Evolutionary conservation across 2,329 filamentous ascomycete species (phyloP).

Genomic region (Bipolaris bicolor): DNA sequence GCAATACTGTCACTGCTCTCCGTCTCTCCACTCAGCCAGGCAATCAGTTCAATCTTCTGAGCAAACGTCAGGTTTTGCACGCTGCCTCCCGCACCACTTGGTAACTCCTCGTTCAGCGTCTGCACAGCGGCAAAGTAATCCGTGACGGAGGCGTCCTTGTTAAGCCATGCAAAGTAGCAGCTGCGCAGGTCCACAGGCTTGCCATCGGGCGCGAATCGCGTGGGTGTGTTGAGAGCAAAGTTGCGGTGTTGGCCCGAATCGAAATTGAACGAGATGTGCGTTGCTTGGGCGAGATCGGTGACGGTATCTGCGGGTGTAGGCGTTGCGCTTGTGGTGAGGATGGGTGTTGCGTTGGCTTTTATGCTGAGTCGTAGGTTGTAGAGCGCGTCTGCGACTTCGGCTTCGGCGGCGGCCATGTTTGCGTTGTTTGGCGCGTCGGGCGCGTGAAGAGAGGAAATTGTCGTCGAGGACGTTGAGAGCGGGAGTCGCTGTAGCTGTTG

Average conservation of each 20-base stretch:
- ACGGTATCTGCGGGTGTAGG: slow-evolving; percentile 65
- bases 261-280: slow-evolving; percentile 69
- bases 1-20: slow-evolving; percentile 87
- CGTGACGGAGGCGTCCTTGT: slow-evolving; percentile 86
- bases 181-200: slow-evolving; percentile 83
- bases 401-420: slow-evolving; percentile 35
- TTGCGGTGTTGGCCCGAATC: slow-evolving; percentile 63
- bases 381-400: slow-evolving; percentile 68
- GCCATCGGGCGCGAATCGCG: slow-evolving; percentile 78
- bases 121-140: slow-evolving; percentile 89
- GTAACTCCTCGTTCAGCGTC: slow-evolving; percentile 78
- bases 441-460: slow-evolving; percentile 9
- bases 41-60: slow-evolving; percentile 87
- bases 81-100: slow-evolving; percentile 64
- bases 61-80: slow-evolving; percentile 92
- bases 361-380: slow-evolving; percentile 85
- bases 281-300: slow-evolving; percentile 64
- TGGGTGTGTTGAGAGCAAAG: slow-evolving; percentile 73
- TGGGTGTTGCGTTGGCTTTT: slow-evolving; percentile 69
- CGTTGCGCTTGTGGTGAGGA: slow-evolving; percentile 75
- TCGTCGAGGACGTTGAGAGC: background rate
- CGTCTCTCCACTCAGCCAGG: slow-evolving; percentile 88
- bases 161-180: slow-evolving; percentile 95
- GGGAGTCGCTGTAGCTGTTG: slow-evolving; percentile 2
- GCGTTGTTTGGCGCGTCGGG: slow-evolving; percentile 17